Evolutionary conservation across 106 monocot genomes (phyloP).

Genomic region (Dioscorea dumetorum): DNA sequence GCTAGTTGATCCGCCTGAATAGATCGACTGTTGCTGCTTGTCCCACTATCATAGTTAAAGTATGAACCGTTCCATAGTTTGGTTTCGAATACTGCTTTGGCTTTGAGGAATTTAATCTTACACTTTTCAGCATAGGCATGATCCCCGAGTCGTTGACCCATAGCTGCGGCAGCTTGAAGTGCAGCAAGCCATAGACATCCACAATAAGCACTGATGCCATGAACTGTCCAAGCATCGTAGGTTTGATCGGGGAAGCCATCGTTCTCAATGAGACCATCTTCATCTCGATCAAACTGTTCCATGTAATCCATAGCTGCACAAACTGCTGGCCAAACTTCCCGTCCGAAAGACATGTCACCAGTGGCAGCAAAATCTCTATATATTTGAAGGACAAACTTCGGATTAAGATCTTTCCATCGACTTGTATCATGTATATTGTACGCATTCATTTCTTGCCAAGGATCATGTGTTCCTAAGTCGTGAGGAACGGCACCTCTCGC

Average conservation of each 20-base stretch:
- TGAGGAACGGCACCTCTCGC: slow-evolving; percentile 95
- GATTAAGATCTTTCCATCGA: slow-evolving; percentile 97
- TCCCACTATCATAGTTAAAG: slow-evolving; percentile 91
- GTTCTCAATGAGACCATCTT: slow-evolving; percentile 94
- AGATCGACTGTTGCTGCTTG: slow-evolving; percentile 70
- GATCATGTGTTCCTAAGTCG: slow-evolving; percentile 93
- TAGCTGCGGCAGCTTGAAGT: slow-evolving; percentile 79
- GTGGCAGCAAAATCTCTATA: slow-evolving; percentile 98
- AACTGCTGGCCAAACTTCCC: slow-evolving; percentile 88
- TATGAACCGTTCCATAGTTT: slow-evolving; percentile 97
- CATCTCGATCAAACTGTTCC: slow-evolving; percentile 96
- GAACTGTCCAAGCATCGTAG: slow-evolving; percentile 96
- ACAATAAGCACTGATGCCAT: slow-evolving; percentile 94
- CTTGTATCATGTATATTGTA: slow-evolving; percentile 99
- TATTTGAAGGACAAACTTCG: slow-evolving; percentile 96
- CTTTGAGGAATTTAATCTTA: slow-evolving; percentile 62
- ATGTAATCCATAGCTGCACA: slow-evolving; percentile 90
- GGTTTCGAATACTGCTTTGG: slow-evolving; percentile 58
- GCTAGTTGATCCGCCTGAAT: slow-evolving; percentile 98
- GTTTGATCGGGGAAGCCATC: slow-evolving; percentile 99
- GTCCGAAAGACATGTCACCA: slow-evolving; percentile 78
- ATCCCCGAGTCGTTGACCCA: slow-evolving; percentile 86
- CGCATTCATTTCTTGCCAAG: slow-evolving; percentile 98
- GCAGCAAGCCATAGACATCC: slow-evolving; percentile 93
- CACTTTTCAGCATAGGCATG: slow-evolving; percentile 65